Evolutionary conservation across 108 stramenopile genomes (phyloP).

Genomic region (Ochromonas danica): DNA sequence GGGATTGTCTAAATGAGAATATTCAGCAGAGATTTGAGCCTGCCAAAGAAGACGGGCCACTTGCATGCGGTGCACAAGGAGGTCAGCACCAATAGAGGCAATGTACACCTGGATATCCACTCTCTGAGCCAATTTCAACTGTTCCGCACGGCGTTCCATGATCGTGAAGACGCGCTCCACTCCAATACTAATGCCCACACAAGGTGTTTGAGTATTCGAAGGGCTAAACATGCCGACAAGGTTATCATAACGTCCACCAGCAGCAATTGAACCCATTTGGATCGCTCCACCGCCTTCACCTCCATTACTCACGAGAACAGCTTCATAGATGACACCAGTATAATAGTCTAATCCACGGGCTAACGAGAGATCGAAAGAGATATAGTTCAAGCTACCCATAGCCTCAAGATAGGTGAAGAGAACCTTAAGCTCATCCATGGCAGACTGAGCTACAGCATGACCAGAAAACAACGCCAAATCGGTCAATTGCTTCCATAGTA

Average conservation of each 20-base stretch:
- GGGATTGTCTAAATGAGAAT: slow-evolving; percentile 70
- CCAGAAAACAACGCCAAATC: slow-evolving; percentile 63
- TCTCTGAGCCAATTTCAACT: slow-evolving; percentile 37
- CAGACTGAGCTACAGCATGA: slow-evolving; percentile 53
- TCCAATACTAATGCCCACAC: slow-evolving; percentile 83
- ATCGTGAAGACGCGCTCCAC: slow-evolving; percentile 88
- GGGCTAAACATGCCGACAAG: slow-evolving; percentile 87
- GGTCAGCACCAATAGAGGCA: slow-evolving; percentile 64
- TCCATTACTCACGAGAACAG: slow-evolving; percentile 62
- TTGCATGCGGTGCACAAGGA: slow-evolving; percentile 70
- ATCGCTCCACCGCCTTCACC: slow-evolving; percentile 41
- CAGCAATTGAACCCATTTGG: slow-evolving; percentile 84
- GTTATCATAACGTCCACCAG: slow-evolving; percentile 83
- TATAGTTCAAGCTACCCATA: slow-evolving; percentile 68
- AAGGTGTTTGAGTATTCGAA: slow-evolving; percentile 73
- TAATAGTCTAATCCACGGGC: slow-evolving; percentile 90
- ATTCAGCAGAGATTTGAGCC: slow-evolving; percentile 76
- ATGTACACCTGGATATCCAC: slow-evolving; percentile 61
- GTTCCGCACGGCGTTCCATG: slow-evolving; percentile 65
- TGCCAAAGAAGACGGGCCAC: slow-evolving; percentile 74
- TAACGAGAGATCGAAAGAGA: slow-evolving; percentile 77
- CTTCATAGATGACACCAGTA: slow-evolving; percentile 90
- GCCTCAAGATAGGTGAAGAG: slow-evolving; percentile 82
- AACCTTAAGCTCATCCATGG: slow-evolving; percentile 75
- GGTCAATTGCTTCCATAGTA: slow-evolving; percentile 65